Base-by-base conservation (phyloP, 495 filamentous ascomycete genomes). In the Neurospora sp. region DNA sequence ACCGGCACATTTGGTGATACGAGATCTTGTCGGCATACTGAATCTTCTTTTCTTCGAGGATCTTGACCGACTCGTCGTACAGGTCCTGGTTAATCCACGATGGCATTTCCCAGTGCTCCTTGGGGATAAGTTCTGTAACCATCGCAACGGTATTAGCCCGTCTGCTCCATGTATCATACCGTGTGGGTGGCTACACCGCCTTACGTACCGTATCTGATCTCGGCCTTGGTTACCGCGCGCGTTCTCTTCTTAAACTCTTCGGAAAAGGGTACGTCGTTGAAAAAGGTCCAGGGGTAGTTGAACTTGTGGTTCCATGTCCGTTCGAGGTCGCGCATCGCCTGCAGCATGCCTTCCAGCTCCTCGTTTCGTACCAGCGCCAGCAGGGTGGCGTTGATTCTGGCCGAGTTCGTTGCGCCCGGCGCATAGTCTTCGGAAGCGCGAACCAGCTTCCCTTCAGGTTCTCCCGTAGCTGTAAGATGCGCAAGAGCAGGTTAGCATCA, bases 261-360 rank as follows among this genome's bases (percentile, higher is more conserved):
- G 16, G 91, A 88, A 80, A 99, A 99, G 16, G 91, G 92, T 39
- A 90, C 90, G 78, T 99, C 96, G 83, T 99, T 99, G 85, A 99
- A 94, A 83, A 99, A 98, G 68, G 94, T 98, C 91, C 96, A 99
- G 18, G 96, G 96, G 81, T 98, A 99, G 83, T 99, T 98, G 87
- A 98, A 99, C 79, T 98, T 99, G 84, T 89, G 86, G 80, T 99
- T 99, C 93, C 94, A 99, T 9, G 94, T 98, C 74, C 93, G 83
- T 82, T 99, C 96, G 70, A 98, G 85, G 79, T 98, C 95, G 53
- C 83, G 82, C 91, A 99, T 99, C 7, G 92, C 90, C 76, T 90
- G 88, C 37, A 99, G 81, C 86, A 98, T 90, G 16, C 91, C 92
- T 35, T 89, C 80, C 9, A 98, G 78, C 83, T 99, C 96, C 75